A percentile compares a stretch with the other conserved stretches of the same genome.
Conservation (phyloP, 805 yeast genomes). For the Sugiyamaella valdiviana region DNA sequence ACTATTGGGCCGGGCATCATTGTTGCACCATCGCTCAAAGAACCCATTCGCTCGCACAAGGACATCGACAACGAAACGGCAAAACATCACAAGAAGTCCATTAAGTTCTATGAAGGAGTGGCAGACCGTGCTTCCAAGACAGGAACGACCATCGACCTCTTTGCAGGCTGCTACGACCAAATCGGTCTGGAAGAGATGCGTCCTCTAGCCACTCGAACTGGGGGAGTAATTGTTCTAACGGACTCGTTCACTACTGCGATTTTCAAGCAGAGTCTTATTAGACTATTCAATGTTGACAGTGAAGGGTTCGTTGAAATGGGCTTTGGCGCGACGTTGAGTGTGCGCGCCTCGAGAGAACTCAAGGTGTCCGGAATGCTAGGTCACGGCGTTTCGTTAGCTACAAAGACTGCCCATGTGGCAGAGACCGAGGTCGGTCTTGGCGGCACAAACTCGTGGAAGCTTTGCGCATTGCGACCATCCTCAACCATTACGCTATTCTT, state of each 20-base stretch:
- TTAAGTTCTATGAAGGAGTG: slow-evolving; percentile 66
- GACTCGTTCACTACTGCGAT: slow-evolving; percentile 93
- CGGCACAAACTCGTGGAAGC: slow-evolving; percentile 74
- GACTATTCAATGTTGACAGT: slow-evolving; percentile 72
- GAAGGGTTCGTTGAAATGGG: slow-evolving; percentile 78
- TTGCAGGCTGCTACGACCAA: slow-evolving; percentile 95
- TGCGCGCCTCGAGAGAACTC: slow-evolving; percentile 73
- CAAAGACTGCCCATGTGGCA: slow-evolving; percentile 22
- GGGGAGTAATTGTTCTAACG: slow-evolving; percentile 78
- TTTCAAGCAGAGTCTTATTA: slow-evolving; percentile 82
- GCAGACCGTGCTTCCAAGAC: slow-evolving; percentile 62
- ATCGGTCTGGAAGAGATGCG: slow-evolving; percentile 93
- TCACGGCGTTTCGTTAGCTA: slow-evolving; percentile 60
- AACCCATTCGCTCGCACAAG: slow-evolving; percentile 88
- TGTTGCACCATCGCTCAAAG: slow-evolving; percentile 77
- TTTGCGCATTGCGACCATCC: slow-evolving; percentile 70
- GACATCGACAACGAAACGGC: slow-evolving; percentile 86
- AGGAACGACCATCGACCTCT: slow-evolving; percentile 81
- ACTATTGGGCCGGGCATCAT: slow-evolving; percentile 84
- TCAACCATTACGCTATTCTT: slow-evolving; percentile 79
- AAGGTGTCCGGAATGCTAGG: slow-evolving; percentile 86
- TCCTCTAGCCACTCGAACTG: slow-evolving; percentile 70
- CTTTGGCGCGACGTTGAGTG: slow-evolving; percentile 72
- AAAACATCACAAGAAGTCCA: slow-evolving; percentile 79
- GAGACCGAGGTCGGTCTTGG: slow-evolving; percentile 83